Base-by-base conservation (phyloP, 805 yeast species). In the Starmerella davenportii region DNA sequence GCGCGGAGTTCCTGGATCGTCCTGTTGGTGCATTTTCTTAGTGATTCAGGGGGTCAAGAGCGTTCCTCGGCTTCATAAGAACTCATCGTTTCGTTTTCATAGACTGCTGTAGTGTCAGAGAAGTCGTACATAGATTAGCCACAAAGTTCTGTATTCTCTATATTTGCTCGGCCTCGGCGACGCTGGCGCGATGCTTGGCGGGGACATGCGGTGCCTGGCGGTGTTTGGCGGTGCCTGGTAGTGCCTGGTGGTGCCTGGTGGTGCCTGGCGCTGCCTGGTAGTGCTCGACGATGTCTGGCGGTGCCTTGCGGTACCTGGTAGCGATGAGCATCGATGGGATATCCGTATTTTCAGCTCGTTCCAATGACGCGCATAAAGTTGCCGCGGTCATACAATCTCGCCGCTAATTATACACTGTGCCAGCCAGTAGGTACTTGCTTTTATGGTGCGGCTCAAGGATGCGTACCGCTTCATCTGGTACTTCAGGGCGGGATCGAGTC, bases 101-200 rank as follows among this genome's bases (percentile, higher is more conserved):
- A 52, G 44, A 41, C 38, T 7, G 40, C 36, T 43, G 51, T 36
- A 49, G 58, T 53, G 58, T 54, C 58, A 54, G 57, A 53, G 51
- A 44, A 49, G 54, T 41, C 58, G 41, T 17, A 54, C 56, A 54
- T 47, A 16, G 14, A 3, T 36, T 17, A 11, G 14, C 28, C 14
- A 11, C 28, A 25, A 25, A 25, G 28, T 25, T 14, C 28, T 25
- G 14, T 25, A 25, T 25, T 11, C n/a, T 11, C 18, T 9, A 8
- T 35, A 18, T 4, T 4, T n/a, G n/a, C n/a, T n/a, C n/a, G n/a
- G n/a, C n/a, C n/a, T n/a, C n/a, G n/a, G n/a, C n/a, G n/a, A n/a
- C n/a, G n/a, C n/a, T n/a, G n/a, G n/a, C n/a, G n/a, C n/a, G n/a
- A n/a, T n/a, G n/a, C n/a, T n/a, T n/a, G n/a, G n/a, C n/a, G n/a